Evolutionary conservation across 2,329 filamentous ascomycete species (phyloP), one percentile per base, ranked within the genome.

Genomic region (Xylaria sp.): DNA sequence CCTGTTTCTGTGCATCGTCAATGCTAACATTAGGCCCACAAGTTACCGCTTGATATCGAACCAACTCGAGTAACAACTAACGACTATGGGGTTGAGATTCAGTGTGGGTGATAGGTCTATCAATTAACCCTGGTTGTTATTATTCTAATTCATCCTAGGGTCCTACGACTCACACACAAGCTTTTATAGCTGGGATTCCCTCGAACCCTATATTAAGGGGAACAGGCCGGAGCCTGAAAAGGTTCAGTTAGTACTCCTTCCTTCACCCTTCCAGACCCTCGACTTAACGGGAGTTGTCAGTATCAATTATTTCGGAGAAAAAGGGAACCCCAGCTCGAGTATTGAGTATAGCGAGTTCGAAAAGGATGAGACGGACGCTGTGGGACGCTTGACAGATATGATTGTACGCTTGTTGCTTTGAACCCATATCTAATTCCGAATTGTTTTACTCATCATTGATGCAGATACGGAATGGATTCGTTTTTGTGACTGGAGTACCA

Each of bases 401-500:
- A 91, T 97, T 73, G 90, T 78, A 72, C 51, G 76, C 34, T 34
- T 50, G 53, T 3, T 4, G n/a, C 34, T 53, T 17, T 30, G 2
- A 58, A 17, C 8, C 12, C 30, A 17, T 24, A 36, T 17, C 1
- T 27, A 4, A 42, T n/a, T 12, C 3, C 4, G 11, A 24, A 34
- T 6, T 9, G 32, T 19, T 55, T 32, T 64, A 12, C 63, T 75
- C 74, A 56, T 75, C 42, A 63, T 57, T 8, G 8, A 48, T 51
- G 19, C 69, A 94, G 92, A 86, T 87, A 67, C 78, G 81, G 68
- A 88, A 86, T 70, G 94, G 95, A 2, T 93, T 97, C 77, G 92
- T 87, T 73, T 95, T 95, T 75, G 88, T 98, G 17, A 85, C 89
- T 56, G 83, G 85, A 51, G 91, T 91, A 14, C 93, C 93, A 0